Percentiles rank a stretch among this genome's conserved stretches.
Conservation (phyloP, 768 basidiomycete species). For the Pilatotrama ljubarskyi region DNA sequence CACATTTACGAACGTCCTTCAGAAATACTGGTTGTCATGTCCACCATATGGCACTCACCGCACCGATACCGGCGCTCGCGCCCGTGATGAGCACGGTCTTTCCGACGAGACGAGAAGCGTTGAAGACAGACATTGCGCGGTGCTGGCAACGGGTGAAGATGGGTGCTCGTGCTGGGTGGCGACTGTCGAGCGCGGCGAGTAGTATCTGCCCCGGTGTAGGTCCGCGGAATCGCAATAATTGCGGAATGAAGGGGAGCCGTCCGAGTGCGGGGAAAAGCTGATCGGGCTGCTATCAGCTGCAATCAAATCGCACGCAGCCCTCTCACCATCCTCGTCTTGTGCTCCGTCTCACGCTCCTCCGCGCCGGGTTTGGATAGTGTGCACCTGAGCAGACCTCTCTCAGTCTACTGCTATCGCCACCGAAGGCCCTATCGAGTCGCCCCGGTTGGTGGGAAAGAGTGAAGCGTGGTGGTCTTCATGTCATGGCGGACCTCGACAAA, state of each 20-base stretch:
- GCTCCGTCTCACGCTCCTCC: background rate
- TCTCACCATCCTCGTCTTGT: constrained; percentile 18
- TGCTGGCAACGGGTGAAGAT: constrained; percentile 6
- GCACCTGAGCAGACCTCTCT: background rate
- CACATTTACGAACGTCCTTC: background rate
- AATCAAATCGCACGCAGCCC: constrained; percentile 19
- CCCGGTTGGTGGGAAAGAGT: constrained; percentile 7
- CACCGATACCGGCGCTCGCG: constrained; percentile 88
- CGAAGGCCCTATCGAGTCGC: background rate
- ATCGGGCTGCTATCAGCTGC: constrained; percentile 26
- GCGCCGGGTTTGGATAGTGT: background rate
- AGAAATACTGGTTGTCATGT: background rate
- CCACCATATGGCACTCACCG: constrained; percentile 47
- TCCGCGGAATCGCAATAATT: constrained; percentile 13
- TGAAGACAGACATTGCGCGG: constrained; percentile 74
- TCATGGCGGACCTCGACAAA: constrained; percentile 19
- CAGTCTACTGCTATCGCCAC: background rate
- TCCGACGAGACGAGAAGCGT: constrained; percentile 73
- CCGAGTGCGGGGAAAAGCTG: background rate
- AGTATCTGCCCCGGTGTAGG: constrained; percentile 10
- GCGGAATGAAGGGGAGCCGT: constrained; percentile 27
- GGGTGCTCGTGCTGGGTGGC: background rate
- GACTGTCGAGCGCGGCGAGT: background rate
- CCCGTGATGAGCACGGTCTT: constrained; percentile 90
- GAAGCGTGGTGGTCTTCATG: constrained; percentile 2